phyloP scores from a whole-genome alignment of 306 rosid genomes.

The Cucumis melo region DNA sequence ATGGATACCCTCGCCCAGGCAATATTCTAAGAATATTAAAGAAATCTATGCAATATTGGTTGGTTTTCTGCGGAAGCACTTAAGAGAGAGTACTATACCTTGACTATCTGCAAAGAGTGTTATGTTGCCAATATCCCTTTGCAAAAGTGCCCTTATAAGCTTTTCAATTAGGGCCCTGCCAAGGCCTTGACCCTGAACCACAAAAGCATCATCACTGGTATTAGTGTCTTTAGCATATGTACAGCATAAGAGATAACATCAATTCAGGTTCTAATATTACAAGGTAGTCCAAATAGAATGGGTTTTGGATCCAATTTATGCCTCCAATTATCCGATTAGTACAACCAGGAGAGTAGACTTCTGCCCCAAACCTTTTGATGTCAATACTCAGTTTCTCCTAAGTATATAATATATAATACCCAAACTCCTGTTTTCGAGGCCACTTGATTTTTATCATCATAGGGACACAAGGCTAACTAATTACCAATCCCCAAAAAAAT shows the following conservation, averaged over 20 bases:
- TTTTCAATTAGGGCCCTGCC: constrained; percentile 89
- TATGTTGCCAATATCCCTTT: constrained; percentile 86
- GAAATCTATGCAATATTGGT: background rate
- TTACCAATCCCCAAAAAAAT: background rate
- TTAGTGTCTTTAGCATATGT: background rate
- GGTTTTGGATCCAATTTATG: background rate
- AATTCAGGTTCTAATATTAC: background rate
- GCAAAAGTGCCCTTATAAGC: constrained; percentile 72
- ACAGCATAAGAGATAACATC: background rate
- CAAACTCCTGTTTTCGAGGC: background rate
- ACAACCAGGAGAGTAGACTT: background rate
- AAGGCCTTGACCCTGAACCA: constrained; percentile 82
- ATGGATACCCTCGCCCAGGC: background rate
- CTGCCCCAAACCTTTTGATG: background rate
- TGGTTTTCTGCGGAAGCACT: background rate
- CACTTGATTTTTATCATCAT: background rate
- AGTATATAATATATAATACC: background rate
- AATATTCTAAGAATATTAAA: background rate
- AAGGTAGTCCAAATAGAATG: background rate
- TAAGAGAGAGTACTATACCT: constrained; percentile 33
- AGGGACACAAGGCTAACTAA: background rate
- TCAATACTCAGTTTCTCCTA: background rate
- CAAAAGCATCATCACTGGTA: constrained; percentile 15
- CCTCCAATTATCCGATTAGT: background rate
- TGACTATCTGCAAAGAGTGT: constrained; percentile 85